These are phyloP conservation scores for Lolium rigidum DNA, from an alignment of 176 grass and related monocot genomes.

Conservation along the genomic window DNA sequence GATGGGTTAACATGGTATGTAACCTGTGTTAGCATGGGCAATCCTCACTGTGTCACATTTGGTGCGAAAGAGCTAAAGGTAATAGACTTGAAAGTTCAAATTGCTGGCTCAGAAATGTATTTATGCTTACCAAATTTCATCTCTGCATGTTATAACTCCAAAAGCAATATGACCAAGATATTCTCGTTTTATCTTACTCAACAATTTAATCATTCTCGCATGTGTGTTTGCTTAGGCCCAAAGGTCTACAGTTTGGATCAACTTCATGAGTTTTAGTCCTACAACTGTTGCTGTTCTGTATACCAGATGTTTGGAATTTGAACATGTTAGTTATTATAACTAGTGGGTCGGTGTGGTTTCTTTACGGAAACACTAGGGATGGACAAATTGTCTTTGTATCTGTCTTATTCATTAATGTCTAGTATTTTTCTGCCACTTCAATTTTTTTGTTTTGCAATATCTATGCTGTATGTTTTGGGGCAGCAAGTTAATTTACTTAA, in stretches of 20 bases:
- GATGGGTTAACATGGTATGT: slow-evolving; percentile 82
- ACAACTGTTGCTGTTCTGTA: background rate
- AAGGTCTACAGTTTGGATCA: slow-evolving; percentile 20
- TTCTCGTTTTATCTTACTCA: background rate
- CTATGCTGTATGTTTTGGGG: background rate
- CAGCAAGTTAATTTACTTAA: background rate
- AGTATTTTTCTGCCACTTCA: slow-evolving; percentile 21
- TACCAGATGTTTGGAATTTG: slow-evolving; percentile 9
- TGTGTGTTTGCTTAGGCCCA: background rate
- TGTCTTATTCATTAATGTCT: slow-evolving; percentile 6
- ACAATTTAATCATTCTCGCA: background rate
- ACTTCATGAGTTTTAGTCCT: slow-evolving; percentile 23
- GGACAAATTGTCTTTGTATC: background rate
- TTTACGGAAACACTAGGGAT: slow-evolving; percentile 4
- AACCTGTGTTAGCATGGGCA: slow-evolving; percentile 99
- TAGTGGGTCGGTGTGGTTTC: background rate
- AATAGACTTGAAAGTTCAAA: slow-evolving; percentile 25
- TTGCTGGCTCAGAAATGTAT: background rate
- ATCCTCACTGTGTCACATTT: slow-evolving; percentile 94
- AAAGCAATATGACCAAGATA: background rate
- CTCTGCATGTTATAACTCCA: slow-evolving; percentile 9
- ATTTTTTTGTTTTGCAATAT: background rate
- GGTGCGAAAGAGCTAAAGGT: slow-evolving; percentile 69
- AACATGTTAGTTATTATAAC: slow-evolving; percentile 24
- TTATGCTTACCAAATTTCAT: slow-evolving; percentile 9